Evolutionary conservation across 2,329 filamentous ascomycete genomes (phyloP).

Genomic region (Parasarocladium wereldwijsianum): DNA sequence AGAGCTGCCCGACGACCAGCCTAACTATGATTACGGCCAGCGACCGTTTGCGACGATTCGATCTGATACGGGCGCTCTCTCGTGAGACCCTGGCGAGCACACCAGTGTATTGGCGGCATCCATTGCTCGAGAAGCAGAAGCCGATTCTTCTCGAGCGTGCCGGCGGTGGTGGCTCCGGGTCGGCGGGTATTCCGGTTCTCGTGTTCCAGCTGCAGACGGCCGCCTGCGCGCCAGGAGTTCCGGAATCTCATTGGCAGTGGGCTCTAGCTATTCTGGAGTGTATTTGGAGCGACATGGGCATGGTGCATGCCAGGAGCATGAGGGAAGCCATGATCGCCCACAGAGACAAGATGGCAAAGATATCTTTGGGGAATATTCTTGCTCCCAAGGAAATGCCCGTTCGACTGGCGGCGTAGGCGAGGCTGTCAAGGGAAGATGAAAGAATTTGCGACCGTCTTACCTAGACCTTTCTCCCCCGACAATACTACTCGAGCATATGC

Average conservation of each 20-base stretch:
- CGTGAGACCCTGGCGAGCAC: conserved; percentile 30
- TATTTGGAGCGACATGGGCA: conserved; percentile 35
- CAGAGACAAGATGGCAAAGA: conserved; percentile 8
- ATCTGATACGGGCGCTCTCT: conserved; percentile 22
- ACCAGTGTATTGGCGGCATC: conserved; percentile 37
- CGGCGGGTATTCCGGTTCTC: conserved; percentile 30
- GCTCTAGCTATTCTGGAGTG: conserved; percentile 28
- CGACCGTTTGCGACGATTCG: conserved; percentile 16
- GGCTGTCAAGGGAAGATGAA: too few relatives aligned
- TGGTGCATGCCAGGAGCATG: conserved; percentile 31
- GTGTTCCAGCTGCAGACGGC: conserved; percentile 33
- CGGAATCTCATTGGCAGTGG: conserved; percentile 27
- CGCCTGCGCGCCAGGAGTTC: conserved; percentile 29
- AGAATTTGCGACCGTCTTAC: too few relatives aligned
- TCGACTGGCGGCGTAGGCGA: too few relatives aligned
- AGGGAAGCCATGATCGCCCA: conserved; percentile 24
- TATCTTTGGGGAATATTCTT: too few relatives aligned
- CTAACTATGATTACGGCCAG: conserved; percentile 14
- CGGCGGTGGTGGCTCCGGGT: conserved; percentile 27
- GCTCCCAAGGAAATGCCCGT: too few relatives aligned
- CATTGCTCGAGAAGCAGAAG: conserved; percentile 23
- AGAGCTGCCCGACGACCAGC: conserved; percentile 23
- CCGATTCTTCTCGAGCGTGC: conserved; percentile 19
- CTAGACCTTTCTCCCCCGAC: too few relatives aligned
- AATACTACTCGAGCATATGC: too few relatives aligned